Conservation (phyloP, 371 early-diverging fungal genomes). For the Rhizopus stolonifer region DNA sequence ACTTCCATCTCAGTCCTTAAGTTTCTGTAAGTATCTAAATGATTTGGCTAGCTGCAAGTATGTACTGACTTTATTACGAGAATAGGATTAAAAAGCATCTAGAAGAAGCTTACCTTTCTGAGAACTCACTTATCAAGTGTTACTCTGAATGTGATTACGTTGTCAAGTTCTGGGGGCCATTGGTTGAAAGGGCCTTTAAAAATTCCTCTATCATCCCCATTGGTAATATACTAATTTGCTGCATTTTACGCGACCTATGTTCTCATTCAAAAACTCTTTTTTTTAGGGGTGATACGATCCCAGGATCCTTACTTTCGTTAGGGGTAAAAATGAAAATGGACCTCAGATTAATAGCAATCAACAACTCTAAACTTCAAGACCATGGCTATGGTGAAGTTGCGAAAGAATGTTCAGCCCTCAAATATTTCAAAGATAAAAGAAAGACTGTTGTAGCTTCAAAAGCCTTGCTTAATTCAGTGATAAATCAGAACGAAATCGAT, state of each 20-base stretch:
- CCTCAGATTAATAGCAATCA: not conserved
- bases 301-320: not conserved
- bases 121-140: not conserved
- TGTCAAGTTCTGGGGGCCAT: conserved; percentile 2
- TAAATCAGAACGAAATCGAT: conserved; percentile 7
- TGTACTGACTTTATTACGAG: not conserved
- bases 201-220: not conserved
- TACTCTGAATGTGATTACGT: conserved; percentile 3
- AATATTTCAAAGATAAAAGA: conserved; percentile 18
- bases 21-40: too few species aligned
- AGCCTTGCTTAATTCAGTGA: conserved; percentile 17
- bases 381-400: conserved; percentile 18
- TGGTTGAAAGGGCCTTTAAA: conserved; percentile 4
- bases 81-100: not conserved
- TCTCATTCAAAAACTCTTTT: conserved; percentile 1
- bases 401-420: conserved; percentile 9
- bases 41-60: not conserved
- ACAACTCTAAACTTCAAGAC: not conserved
- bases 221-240: conserved; percentile 1
- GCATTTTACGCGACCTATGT: not conserved
- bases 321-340: conserved; percentile 2
- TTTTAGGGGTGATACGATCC: conserved; percentile 2
- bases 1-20: too few species aligned
- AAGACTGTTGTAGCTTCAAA: conserved; percentile 15
- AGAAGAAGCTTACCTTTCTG: conserved; percentile 1